Evolutionary conservation across 768 basidiomycete species (phyloP), one percentile per base, ranked within the genome.

Genomic region (Lactarius vividus): DNA sequence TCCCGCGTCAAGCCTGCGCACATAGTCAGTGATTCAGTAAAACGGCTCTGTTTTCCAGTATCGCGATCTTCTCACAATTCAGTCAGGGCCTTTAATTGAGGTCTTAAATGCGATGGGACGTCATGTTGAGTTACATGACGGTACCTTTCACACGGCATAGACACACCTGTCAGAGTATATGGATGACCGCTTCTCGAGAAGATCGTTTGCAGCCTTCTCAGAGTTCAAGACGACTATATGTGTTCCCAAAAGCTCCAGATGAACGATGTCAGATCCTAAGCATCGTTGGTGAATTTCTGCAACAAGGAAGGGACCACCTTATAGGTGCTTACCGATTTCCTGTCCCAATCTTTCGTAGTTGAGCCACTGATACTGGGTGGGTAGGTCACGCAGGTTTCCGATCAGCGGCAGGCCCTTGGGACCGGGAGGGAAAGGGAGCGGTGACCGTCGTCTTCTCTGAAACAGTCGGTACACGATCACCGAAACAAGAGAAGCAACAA

Each of bases 1-100:
- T 6, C 60, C 74, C 72, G 74, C 79, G 3, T 80, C 80, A 73
- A 81, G 79, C 35, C 82, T 81, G 58, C 59, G 9, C 70, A 69
- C 42, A 8, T 52, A 2, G 23, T 16, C 35, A 16, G 54, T 23
- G 15, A 54, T 37, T 26, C 49, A 16, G 28, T 20, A 26, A 59
- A 23, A 29, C 16, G 28, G 11, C 46, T 18, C 1, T 26, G 16
- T 44, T 28, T 29, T 52, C 35, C 16, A n/a, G 18, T 18, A 49
- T 39, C 11, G n/a, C 3, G 23, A 6, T 54, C 18, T 55, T 37
- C 71, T 61, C 61, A 74, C 74, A 74, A 61, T 69, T 71, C 74
- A 31, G 67, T 73, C 15, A 74, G 28, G 71, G 75, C 72, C n/a
- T 73, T 70, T 53, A 74, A 58, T 23, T 69, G 70, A 8, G 69